These are phyloP conservation scores for Biscutella laevigata DNA, from an alignment of 441 rosid species.

Conservation along the genomic window DNA sequence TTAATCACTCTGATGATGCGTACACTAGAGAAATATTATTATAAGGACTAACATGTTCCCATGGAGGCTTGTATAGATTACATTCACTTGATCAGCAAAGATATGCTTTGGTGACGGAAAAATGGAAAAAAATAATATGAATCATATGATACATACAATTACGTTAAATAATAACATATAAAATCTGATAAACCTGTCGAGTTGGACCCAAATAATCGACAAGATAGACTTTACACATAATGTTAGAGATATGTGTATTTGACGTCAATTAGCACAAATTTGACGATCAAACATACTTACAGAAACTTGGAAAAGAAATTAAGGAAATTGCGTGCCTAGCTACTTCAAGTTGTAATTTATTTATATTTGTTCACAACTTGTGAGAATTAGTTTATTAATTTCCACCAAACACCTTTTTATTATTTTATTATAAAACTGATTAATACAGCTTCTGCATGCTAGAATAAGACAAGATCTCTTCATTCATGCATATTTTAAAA, in stretches of 20 bases:
- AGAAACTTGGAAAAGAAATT: not conserved
- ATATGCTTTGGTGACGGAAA: too few species aligned
- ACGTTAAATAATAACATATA: not conserved
- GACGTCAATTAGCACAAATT: slow-evolving; percentile 17
- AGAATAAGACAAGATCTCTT: not conserved
- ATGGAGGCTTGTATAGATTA: too few species aligned
- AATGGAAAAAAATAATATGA: too few species aligned
- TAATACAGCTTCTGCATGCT: slow-evolving; percentile 1
- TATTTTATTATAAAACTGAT: not conserved
- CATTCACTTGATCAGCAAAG: too few species aligned
- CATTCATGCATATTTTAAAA: slow-evolving; percentile 1
- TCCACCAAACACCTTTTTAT: not conserved
- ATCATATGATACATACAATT: slow-evolving; percentile 6
- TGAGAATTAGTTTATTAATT: slow-evolving; percentile 2
- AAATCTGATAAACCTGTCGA: slow-evolving; percentile 21
- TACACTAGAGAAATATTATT: too few species aligned
- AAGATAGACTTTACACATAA: slow-evolving; percentile 25
- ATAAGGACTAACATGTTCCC: too few species aligned
- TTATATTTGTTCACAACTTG: slow-evolving; percentile 1
- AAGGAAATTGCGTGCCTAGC: slow-evolving; percentile 1
- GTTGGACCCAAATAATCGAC: slow-evolving; percentile 26
- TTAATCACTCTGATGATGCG: too few species aligned
- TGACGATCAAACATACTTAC: slow-evolving; percentile 19
- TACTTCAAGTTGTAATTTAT: not conserved
- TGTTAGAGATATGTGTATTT: slow-evolving; percentile 6